Conservation (phyloP, 2,329 filamentous ascomycete species). For the Dactylellina cionopaga region DNA sequence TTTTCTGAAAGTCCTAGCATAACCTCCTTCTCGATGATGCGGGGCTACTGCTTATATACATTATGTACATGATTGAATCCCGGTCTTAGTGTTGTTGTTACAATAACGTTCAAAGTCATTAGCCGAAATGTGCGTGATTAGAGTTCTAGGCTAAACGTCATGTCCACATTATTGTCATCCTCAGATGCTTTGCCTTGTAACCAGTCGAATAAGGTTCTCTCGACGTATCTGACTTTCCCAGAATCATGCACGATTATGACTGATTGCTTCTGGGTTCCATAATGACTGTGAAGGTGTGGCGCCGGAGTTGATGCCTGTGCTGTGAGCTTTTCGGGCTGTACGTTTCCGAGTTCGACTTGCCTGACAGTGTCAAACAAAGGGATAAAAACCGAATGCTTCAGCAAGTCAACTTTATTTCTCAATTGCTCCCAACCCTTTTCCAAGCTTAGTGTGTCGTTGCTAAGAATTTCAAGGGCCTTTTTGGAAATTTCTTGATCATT, state of each 20-base stretch:
- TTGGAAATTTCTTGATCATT: conserved; percentile 65
- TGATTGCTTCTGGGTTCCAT: conserved; percentile 44
- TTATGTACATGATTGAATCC: no score
- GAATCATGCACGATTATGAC: conserved; percentile 34
- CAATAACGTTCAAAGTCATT: no score
- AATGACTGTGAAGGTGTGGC: conserved; percentile 15
- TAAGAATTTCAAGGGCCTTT: conserved; percentile 67
- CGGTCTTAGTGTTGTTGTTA: no score
- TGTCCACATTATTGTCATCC: conserved; percentile 10
- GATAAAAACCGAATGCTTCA: conserved; percentile 71
- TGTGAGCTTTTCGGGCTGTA: background rate
- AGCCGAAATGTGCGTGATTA: conserved; percentile 9
- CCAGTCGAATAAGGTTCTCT: conserved; percentile 43
- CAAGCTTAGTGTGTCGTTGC: conserved; percentile 68
- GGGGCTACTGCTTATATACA: no score
- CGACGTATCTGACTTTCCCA: conserved; percentile 33
- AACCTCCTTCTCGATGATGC: no score
- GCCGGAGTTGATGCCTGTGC: background rate
- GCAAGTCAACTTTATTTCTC: conserved; percentile 66
- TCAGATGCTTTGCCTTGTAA: conserved; percentile 5
- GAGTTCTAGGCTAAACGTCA: conserved; percentile 27
- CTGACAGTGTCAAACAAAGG: conserved; percentile 64
- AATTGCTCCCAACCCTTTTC: conserved; percentile 61
- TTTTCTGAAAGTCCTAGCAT: no score
- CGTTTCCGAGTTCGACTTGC: background rate